Percentiles rank a stretch among this genome's conserved stretches.
These are phyloP conservation scores for Sclerotinia subarctica DNA, from an alignment of 2,329 filamentous ascomycete genomes.

Conservation along the genomic window DNA sequence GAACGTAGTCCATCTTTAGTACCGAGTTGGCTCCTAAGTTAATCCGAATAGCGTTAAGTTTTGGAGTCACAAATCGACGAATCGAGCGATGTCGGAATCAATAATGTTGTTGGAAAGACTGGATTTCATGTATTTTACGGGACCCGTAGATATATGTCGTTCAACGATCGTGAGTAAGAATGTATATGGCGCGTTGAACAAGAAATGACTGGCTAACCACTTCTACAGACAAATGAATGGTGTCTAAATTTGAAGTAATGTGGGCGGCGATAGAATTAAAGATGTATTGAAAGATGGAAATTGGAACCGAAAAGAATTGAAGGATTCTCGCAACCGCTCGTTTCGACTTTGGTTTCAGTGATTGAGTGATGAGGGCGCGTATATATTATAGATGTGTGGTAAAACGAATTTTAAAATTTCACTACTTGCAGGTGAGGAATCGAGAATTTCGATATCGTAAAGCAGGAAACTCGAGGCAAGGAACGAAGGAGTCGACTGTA, in stretches of 20 bases:
- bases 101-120: background rate
- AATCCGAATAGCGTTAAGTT: background rate
- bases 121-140: background rate
- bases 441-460: constrained; percentile 23
- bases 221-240: constrained; percentile 25
- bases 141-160: constrained; percentile 4
- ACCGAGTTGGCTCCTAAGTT: background rate
- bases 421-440: constrained; percentile 22
- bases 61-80: background rate
- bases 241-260: background rate
- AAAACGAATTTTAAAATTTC: constrained; percentile 10
- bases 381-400: constrained; percentile 21
- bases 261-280: constrained; percentile 7
- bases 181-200: background rate
- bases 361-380: constrained; percentile 20
- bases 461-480: constrained; percentile 24
- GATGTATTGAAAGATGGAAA: constrained; percentile 11
- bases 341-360: constrained; percentile 19
- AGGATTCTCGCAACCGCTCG: constrained; percentile 18
- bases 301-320: constrained; percentile 8
- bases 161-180: constrained; percentile 5
- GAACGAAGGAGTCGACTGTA: constrained; percentile 29
- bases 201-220: constrained; percentile 12
- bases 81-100: background rate
- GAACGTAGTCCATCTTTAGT: constrained; percentile 33